Conservation (phyloP, 768 basidiomycete genomes). For the Tulasnella sp. region DNA sequence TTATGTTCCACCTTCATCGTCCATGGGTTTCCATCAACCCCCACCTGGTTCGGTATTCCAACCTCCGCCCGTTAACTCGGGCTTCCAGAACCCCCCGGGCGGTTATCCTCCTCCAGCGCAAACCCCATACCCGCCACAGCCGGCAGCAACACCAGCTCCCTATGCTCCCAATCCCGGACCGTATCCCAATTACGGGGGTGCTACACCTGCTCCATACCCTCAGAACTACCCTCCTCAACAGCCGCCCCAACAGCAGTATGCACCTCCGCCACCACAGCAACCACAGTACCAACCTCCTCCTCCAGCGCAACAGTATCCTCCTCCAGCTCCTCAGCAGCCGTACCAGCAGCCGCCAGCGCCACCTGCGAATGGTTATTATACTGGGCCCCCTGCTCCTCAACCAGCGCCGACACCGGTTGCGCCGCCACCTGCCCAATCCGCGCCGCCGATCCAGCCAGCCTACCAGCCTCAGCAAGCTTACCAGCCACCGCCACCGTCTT, state of each 20-base stretch:
- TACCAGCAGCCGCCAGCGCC: conserved; percentile 22
- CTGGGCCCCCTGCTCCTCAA: not conserved
- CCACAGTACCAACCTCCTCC: conserved; percentile 22
- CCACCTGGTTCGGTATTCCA: not conserved
- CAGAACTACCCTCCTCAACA: conserved; percentile 25
- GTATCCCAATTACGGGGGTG: conserved; percentile 25
- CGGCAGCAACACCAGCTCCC: conserved; percentile 26
- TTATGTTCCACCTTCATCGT: conserved; percentile 20
- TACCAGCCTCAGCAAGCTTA: conserved; percentile 21
- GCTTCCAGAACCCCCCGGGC: not conserved
- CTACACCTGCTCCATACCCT: conserved; percentile 16
- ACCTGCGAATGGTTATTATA: conserved; percentile 11
- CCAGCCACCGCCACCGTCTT: conserved; percentile 4
- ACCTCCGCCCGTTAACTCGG: conserved; percentile 14
- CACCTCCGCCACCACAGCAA: not conserved
- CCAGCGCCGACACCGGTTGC: conserved; percentile 13
- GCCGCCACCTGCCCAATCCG: conserved; percentile 25
- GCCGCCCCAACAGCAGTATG: conserved; percentile 24
- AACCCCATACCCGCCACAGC: conserved; percentile 14
- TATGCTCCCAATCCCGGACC: conserved; percentile 11
- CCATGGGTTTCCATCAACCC: conserved; percentile 20
- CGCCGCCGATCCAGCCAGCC: conserved; percentile 27
- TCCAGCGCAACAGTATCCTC: conserved; percentile 22
- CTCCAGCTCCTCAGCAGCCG: conserved; percentile 18
- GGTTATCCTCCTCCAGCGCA: conserved; percentile 18